Percentiles rank a stretch among this genome's conserved stretches.
Evolutionary conservation across 495 filamentous ascomycete species (phyloP).

Genomic region (Aspergillus panamensis): DNA sequence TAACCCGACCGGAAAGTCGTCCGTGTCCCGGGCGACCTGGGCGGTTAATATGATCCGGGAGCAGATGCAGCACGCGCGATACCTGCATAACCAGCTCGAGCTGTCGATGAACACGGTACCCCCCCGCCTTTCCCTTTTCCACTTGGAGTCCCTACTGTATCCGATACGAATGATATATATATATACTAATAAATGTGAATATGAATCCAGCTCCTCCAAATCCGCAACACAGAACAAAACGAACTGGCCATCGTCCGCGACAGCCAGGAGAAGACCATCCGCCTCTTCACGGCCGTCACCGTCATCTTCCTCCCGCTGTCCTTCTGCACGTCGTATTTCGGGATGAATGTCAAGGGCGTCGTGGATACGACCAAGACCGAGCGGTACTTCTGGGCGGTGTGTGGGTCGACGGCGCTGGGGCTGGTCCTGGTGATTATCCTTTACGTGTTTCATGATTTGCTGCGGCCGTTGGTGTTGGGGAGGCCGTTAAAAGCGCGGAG

Average conservation of each 20-base stretch:
- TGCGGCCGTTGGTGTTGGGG: neutral
- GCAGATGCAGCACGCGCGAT: neutral
- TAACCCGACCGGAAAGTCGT: neutral
- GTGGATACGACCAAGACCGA: neutral
- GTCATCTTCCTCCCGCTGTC: slow-evolving; percentile 1
- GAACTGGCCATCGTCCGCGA: neutral
- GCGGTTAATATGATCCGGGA: neutral
- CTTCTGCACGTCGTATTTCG: slow-evolving; percentile 1
- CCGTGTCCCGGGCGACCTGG: neutral
- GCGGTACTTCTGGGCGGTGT: neutral
- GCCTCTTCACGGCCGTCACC: neutral
- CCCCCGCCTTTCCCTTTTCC: no score
- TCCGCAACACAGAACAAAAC: neutral
- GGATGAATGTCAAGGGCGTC: neutral
- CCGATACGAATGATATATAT: neutral
- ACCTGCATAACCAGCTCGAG: neutral
- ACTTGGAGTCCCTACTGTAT: no score
- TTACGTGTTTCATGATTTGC: neutral
- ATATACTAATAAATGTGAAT: neutral
- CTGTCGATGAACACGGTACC: neutral
- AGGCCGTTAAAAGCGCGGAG: no score
- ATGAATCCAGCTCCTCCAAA: neutral
- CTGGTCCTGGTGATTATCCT: neutral
- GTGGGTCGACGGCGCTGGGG: neutral
- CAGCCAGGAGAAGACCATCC: slow-evolving; percentile 1